Evolutionary conservation across 225 moss, liverwort and hornwort species (phyloP).

Genomic region (Antitrichia curtipendula): DNA sequence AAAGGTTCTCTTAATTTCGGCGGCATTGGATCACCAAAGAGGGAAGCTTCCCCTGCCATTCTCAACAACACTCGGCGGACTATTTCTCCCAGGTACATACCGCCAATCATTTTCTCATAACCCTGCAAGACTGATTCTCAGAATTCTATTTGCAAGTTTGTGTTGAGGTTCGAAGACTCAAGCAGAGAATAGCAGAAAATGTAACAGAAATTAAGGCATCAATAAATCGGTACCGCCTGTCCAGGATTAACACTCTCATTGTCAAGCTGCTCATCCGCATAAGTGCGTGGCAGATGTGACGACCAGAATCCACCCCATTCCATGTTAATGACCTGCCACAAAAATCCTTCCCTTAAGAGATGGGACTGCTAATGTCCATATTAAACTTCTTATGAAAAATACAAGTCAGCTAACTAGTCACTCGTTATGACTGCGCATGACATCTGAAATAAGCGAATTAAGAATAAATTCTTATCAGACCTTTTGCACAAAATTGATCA

Average conservation of each 20-base stretch:
- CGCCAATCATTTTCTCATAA: slow-evolving; percentile 88
- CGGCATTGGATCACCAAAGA: slow-evolving; percentile 70
- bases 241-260: slow-evolving; percentile 63
- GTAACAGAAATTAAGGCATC: neutral
- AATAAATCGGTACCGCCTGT: slow-evolving; percentile 21
- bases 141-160: neutral
- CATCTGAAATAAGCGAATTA: neutral
- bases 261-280: slow-evolving; percentile 50
- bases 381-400: neutral
- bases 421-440: neutral
- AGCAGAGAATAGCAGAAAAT: neutral
- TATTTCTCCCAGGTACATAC: slow-evolving; percentile 92
- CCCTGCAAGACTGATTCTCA: slow-evolving; percentile 37
- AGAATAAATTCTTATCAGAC: neutral
- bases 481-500: neutral
- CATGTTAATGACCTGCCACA: slow-evolving; percentile 52
- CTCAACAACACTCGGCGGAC: slow-evolving; percentile 71
- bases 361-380: neutral
- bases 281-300: slow-evolving; percentile 47
- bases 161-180: neutral
- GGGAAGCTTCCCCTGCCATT: slow-evolving; percentile 73
- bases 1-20: slow-evolving; percentile 63
- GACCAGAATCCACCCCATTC: slow-evolving; percentile 80
- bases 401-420: neutral
- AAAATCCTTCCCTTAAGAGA: neutral